These are phyloP conservation scores for Mucor racemosus DNA, from an alignment of 371 early-diverging fungal genomes.

Conservation along the genomic window DNA sequence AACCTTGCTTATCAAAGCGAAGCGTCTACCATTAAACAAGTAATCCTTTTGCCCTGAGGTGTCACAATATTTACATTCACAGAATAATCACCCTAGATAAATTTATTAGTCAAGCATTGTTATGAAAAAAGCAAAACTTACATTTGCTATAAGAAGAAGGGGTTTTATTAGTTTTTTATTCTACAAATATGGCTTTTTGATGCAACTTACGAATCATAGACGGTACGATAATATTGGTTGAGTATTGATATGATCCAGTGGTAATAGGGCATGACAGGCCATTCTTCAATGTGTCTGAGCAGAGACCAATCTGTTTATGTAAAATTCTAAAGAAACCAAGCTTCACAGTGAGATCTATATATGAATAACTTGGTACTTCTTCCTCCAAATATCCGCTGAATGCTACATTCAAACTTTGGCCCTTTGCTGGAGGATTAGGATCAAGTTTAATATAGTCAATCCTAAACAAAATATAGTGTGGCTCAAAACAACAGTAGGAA, in stretches of 20 bases:
- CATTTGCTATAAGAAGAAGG: not conserved
- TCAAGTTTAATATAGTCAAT: not conserved
- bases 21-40: not conserved
- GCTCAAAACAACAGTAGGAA: not conserved
- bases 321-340: not conserved
- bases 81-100: not conserved
- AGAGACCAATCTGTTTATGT: not conserved
- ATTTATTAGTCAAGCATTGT: not conserved
- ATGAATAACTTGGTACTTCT: not conserved
- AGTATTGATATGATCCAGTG: not conserved
- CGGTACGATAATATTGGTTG: not conserved
- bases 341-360: not conserved
- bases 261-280: not conserved
- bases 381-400: constrained; percentile 6
- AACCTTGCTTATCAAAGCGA: not conserved
- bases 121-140: not conserved
- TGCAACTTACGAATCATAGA: constrained; percentile 2
- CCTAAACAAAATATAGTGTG: not conserved
- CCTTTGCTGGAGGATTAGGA: constrained; percentile 5
- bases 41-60: constrained; percentile 3
- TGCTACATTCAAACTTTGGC: not conserved
- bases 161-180: not conserved
- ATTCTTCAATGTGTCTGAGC: not conserved
- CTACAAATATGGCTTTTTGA: not conserved
- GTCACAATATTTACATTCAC: not conserved